These are phyloP conservation scores for Papiliotrema laurentii DNA, from an alignment of 1,284 basidiomycete species.

Conservation along the genomic window DNA sequence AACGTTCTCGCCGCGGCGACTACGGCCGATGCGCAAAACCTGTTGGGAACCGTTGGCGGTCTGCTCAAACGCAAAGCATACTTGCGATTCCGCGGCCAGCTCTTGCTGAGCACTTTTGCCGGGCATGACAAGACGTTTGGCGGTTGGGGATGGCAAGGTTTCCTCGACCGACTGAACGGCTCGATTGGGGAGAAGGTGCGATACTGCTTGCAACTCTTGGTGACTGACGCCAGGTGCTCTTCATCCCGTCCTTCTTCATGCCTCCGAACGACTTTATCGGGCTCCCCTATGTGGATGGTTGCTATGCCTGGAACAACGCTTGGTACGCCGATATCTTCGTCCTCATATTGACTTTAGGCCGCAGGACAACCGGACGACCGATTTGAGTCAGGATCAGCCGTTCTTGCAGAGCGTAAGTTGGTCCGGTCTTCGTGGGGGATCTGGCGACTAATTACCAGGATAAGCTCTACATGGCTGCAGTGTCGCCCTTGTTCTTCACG, in stretches of 20 bases:
- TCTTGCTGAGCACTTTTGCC: conserved; percentile 40
- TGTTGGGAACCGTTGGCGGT: conserved; percentile 20
- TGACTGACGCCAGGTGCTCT: conserved; percentile 27
- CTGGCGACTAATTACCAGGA: conserved; percentile 11
- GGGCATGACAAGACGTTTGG: conserved; percentile 36
- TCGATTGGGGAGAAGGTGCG: conserved; percentile 23
- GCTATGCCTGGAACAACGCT: conserved; percentile 45
- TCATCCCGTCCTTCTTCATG: conserved; percentile 47
- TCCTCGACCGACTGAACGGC: conserved; percentile 23
- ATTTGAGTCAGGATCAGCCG: conserved; percentile 29
- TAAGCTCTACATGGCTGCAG: conserved; percentile 59
- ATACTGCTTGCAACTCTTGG: background rate
- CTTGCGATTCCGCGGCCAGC: conserved; percentile 16
- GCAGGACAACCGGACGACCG: conserved; percentile 20
- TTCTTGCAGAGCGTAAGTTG: conserved; percentile 30
- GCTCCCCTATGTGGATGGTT: conserved; percentile 35
- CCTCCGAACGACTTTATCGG: conserved; percentile 32
- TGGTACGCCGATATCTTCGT: conserved; percentile 29
- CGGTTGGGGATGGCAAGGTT: conserved; percentile 33
- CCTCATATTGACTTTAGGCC: conserved; percentile 27
- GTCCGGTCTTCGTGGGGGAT: background rate
- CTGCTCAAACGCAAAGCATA: conserved; percentile 11
- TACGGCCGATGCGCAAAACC: conserved; percentile 11
- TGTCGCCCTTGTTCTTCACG: conserved; percentile 62
- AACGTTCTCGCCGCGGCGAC: conserved; percentile 36